Evolutionary conservation across 148 eudicot genomes (phyloP).

Genomic region (Fagopyrum tataricum): DNA sequence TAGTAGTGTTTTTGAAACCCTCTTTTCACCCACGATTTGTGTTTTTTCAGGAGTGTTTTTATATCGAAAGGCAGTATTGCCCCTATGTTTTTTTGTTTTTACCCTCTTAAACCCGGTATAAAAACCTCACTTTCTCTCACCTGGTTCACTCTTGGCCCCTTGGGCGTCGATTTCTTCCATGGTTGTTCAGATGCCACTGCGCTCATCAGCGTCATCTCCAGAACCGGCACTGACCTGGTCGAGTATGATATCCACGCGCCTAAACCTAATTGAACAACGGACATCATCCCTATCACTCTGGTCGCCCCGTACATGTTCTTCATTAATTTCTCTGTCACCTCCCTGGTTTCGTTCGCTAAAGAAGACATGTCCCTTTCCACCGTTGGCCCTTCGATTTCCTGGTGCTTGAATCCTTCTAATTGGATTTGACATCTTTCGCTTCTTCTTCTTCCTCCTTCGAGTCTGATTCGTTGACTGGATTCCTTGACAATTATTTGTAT

Average conservation of each 20-base stretch:
- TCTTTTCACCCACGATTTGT: too few species aligned
- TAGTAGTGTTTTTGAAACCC: too few species aligned
- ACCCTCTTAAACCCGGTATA: too few species aligned
- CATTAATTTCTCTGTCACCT: slow-evolving; percentile 23
- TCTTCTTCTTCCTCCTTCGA: too few species aligned
- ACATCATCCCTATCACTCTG: slow-evolving; percentile 43
- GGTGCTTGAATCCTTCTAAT: slow-evolving; percentile 42
- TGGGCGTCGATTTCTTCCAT: too few species aligned
- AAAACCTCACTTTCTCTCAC: too few species aligned
- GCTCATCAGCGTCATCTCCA: slow-evolving; percentile 39
- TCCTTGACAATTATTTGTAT: not conserved
- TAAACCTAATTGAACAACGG: slow-evolving; percentile 41
- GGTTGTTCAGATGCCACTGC: slow-evolving; percentile 52
- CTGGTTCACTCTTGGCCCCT: too few species aligned
- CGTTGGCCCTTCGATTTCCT: slow-evolving; percentile 75
- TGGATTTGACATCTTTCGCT: slow-evolving; percentile 21
- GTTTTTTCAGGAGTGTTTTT: too few species aligned
- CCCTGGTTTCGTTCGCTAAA: slow-evolving; percentile 33
- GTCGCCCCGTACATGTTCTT: slow-evolving; percentile 27
- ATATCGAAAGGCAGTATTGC: too few species aligned
- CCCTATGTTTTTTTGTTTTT: too few species aligned
- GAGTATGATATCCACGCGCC: slow-evolving; percentile 54
- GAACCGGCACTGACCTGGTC: slow-evolving; percentile 21
- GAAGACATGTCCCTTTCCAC: slow-evolving; percentile 64
- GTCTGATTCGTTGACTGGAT: slow-evolving; percentile 6